Base-by-base conservation (phyloP, 495 filamentous ascomycete genomes). In the Trichoderma erinaceum region DNA sequence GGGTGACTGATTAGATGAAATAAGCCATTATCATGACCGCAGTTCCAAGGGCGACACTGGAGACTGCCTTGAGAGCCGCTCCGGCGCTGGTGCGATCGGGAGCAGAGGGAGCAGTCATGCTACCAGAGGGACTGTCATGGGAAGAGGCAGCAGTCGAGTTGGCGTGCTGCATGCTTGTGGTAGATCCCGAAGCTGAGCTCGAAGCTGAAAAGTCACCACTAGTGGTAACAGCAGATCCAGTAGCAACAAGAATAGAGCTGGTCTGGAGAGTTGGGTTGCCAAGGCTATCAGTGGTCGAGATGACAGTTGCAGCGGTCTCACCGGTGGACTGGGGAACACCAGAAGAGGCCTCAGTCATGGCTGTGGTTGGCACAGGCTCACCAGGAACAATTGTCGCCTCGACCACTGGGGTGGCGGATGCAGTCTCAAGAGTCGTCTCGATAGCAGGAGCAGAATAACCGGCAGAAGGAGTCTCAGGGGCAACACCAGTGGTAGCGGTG, bases 41-140 rank as follows among this genome's bases (percentile, higher is more conserved):
- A 44, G 29, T 32, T 15, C 63, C 63, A 27, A 65, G 25, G 35
- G 35, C 63, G 15, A 41, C 12, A 12, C 18, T 15, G 29, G 63
- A 11, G 41, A 41, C 0, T 10, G 29, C 63, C 63, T 41, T 27
- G 41, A 44, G n/a, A 11, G 16, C 63, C 4, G 15, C 32, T 11
- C 63, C 63, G 41, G 63, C 29, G 63, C n/a, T 43, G 63, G 63
- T 41, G 35, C n/a, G 63, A 35, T 41, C 63, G 8, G 63, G 63
- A 11, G 63, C 35, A n/a, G 63, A n/a, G 12, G 35, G 35, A n/a
- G n/a, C 35, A 16, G 35, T 44, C 21, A 23, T 41, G 63, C 35
- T 65, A 8, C 41, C 35, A n/a, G 63, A 41, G 15, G 63, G 35
- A 18, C 41, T 65, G 35, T 25, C 43, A 52, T 46, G 1, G 11